phyloP scores from a whole-genome alignment of 805 yeast genomes.

The Sugiyamaella lignohabitans region DNA sequence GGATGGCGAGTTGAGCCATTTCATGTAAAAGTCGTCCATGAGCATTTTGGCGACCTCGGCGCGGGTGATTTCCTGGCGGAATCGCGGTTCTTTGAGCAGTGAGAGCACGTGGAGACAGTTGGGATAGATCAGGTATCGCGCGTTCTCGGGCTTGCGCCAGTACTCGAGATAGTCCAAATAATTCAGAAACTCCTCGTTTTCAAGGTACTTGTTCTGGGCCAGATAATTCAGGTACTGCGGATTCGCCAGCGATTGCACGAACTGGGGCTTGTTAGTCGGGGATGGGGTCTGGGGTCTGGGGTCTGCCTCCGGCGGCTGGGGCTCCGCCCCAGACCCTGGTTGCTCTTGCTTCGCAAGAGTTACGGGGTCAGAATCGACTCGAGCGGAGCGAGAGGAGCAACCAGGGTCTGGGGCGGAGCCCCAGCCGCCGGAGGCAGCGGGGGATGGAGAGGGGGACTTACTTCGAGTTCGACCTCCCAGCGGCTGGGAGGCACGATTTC shows the following conservation, averaged over 20 bases:
- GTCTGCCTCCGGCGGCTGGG: no score
- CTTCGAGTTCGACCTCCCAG: slow-evolving; percentile 85
- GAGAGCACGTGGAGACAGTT: slow-evolving; percentile 78
- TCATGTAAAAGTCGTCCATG: slow-evolving; percentile 37
- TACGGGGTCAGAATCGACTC: no score
- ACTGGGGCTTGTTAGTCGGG: slow-evolving; percentile 34
- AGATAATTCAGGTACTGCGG: slow-evolving; percentile 79
- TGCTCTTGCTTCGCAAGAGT: no score
- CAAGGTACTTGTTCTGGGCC: slow-evolving; percentile 75
- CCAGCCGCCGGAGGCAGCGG: no score
- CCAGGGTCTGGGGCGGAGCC: no score
- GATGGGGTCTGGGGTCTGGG: not conserved
- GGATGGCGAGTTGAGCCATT: no score
- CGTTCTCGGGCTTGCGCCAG: slow-evolving; percentile 71
- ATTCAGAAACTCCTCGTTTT: slow-evolving; percentile 62
- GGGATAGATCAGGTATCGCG: slow-evolving; percentile 70
- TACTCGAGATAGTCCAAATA: slow-evolving; percentile 78
- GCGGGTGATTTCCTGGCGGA: slow-evolving; percentile 35
- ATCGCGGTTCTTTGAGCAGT: slow-evolving; percentile 39
- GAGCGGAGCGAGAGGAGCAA: no score
- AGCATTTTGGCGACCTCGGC: slow-evolving; percentile 38
- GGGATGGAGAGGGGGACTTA: slow-evolving; percentile 26
- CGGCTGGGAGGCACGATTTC: slow-evolving; percentile 52
- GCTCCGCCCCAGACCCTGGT: no score
- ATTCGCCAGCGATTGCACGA: slow-evolving; percentile 87